Percentiles rank a stretch among this genome's conserved stretches.
Conservation (phyloP, 345 rosid genomes). For the Euphorbia pulcherrima region DNA sequence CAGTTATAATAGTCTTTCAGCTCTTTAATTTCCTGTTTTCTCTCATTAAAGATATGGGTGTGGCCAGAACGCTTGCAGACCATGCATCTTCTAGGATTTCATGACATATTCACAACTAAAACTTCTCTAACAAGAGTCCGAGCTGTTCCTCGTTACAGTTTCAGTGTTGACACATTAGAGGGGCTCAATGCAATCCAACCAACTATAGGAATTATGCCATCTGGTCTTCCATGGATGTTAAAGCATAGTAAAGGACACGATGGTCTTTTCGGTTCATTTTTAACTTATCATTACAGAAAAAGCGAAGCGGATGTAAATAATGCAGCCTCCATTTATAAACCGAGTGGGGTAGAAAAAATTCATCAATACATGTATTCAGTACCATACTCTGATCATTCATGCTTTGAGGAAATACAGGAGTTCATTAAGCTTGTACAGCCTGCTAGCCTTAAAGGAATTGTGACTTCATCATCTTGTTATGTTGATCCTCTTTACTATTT, state of each 20-base stretch:
- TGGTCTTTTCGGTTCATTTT: slow-evolving; percentile 40
- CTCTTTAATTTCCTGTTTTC: slow-evolving; percentile 12
- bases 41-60: slow-evolving; percentile 64
- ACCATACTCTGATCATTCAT: slow-evolving; percentile 71
- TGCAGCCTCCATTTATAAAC: slow-evolving; percentile 13
- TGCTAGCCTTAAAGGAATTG: slow-evolving; percentile 56
- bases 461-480: slow-evolving; percentile 56
- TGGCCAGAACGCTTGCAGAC: slow-evolving; percentile 88
- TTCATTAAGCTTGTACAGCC: slow-evolving; percentile 66
- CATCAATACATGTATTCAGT: slow-evolving; percentile 54
- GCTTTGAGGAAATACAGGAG: slow-evolving; percentile 60
- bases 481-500: slow-evolving; percentile 64
- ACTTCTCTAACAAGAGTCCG: slow-evolving; percentile 70
- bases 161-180: slow-evolving; percentile 62
- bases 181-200: slow-evolving; percentile 55
- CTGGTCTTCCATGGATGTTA: slow-evolving; percentile 73
- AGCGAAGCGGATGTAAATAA: slow-evolving; percentile 25
- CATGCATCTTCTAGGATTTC: slow-evolving; percentile 69
- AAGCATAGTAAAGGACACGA: slow-evolving; percentile 37
- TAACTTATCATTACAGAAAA: slow-evolving; percentile 23
- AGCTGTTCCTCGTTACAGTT: slow-evolving; percentile 81
- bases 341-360: slow-evolving; percentile 30
- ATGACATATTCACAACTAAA: slow-evolving; percentile 63
- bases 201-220: slow-evolving; percentile 82
- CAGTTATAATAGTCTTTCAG: not conserved